Evolutionary conservation across 2,329 filamentous ascomycete genomes (phyloP).

Genomic region (Colletotrichum sp.): DNA sequence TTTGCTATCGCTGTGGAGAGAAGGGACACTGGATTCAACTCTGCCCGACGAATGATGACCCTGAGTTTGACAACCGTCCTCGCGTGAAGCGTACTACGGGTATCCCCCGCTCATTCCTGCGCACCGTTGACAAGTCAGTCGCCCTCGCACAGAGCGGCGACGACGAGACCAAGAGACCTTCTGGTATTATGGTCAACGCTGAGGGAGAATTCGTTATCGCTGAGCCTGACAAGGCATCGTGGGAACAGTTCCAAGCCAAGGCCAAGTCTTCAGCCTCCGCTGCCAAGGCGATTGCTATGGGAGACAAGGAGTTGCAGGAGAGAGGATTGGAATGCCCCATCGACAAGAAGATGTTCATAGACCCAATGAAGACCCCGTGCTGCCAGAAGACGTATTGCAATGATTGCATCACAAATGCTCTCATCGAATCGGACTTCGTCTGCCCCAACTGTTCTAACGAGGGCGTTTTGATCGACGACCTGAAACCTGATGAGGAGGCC

Average conservation of each 20-base stretch:
- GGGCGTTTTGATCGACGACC: constrained; percentile 90
- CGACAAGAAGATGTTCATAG: constrained; percentile 97
- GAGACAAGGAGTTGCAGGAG: constrained; percentile 86
- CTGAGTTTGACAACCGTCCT: constrained; percentile 91
- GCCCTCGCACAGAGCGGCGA: constrained; percentile 75
- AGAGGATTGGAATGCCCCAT: constrained; percentile 90
- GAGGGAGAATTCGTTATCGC: constrained; percentile 98
- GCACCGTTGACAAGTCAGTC: constrained; percentile 91
- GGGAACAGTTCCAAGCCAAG: constrained; percentile 97
- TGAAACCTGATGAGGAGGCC: constrained; percentile 81
- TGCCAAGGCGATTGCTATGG: constrained; percentile 76
- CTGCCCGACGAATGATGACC: constrained; percentile 98
- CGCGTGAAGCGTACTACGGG: constrained; percentile 96
- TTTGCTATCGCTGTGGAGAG: constrained; percentile 94
- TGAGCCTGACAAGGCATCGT: constrained; percentile 91
- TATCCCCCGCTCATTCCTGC: constrained; percentile 93
- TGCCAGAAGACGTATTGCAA: constrained; percentile 98
- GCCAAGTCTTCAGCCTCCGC: constrained; percentile 84
- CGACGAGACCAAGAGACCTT: constrained; percentile 80
- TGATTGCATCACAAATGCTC: constrained; percentile 98
- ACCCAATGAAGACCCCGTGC: constrained; percentile 98
- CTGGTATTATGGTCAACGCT: constrained; percentile 96
- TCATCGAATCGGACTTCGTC: constrained; percentile 97
- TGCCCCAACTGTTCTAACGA: constrained; percentile 92
- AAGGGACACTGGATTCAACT: constrained; percentile 99